A percentile compares a stretch with the other conserved stretches of the same genome.
Evolutionary conservation across 1,284 basidiomycete species (phyloP).

Genomic region (Fomitiporia mediterranea): DNA sequence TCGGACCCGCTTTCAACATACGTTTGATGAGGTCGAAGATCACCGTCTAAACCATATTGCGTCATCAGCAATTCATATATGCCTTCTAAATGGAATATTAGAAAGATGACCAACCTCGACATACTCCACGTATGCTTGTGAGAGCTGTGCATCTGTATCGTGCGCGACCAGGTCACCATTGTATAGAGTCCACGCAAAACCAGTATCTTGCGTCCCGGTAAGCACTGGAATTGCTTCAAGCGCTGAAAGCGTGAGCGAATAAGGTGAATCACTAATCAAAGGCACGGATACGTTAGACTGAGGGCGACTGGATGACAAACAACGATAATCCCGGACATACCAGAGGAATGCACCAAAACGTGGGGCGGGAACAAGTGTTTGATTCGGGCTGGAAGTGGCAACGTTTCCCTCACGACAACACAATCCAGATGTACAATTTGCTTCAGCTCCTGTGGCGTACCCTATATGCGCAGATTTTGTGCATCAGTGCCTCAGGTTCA

Average conservation of each 20-base stretch:
- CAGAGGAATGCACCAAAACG: constrained; percentile 62
- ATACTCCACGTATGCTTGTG: constrained; percentile 24
- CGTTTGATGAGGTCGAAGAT: constrained; percentile 62
- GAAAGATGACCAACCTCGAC: constrained; percentile 8
- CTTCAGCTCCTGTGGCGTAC: constrained; percentile 69
- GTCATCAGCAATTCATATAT: background rate
- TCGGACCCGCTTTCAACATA: constrained; percentile 56
- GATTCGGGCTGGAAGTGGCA: constrained; percentile 48
- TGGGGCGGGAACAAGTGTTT: constrained; percentile 52
- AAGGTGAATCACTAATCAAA: constrained; percentile 58
- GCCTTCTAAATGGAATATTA: background rate
- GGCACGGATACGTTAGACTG: background rate
- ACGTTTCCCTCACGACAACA: constrained; percentile 63
- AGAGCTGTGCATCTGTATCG: constrained; percentile 60
- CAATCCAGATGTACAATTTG: constrained; percentile 63
- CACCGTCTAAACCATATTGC: constrained; percentile 41
- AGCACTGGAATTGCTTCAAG: constrained; percentile 66
- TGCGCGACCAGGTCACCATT: constrained; percentile 78
- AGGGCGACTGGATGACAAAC: background rate
- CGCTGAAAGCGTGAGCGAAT: constrained; percentile 57
- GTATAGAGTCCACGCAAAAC: constrained; percentile 65
- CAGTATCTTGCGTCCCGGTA: constrained; percentile 52
- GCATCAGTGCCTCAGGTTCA: too few species aligned
- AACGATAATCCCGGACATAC: constrained; percentile 34
- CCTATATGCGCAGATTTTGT: constrained; percentile 36